These are phyloP conservation scores for Haberlea rhodopensis DNA, from an alignment of 257 asterid species.

Conservation along the genomic window DNA sequence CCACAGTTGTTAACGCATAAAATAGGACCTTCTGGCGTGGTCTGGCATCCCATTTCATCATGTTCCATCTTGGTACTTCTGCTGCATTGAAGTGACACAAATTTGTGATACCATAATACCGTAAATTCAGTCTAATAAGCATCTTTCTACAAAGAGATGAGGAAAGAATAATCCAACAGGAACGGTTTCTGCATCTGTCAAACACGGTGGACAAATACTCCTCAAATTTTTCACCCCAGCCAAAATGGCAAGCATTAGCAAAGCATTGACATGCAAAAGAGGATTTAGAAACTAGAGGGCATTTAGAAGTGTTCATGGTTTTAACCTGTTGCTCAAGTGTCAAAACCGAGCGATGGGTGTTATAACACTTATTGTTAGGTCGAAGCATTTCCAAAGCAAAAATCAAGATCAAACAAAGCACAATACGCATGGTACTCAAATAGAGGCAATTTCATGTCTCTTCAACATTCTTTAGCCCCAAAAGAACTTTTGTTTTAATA, in stretches of 20 bases:
- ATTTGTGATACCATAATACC: not conserved
- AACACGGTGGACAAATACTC: not conserved
- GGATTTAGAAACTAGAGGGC: too few relatives aligned
- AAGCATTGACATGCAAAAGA: too few relatives aligned
- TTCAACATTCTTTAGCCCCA: not conserved
- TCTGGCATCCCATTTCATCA: constrained; percentile 55
- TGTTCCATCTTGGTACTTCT: constrained; percentile 43
- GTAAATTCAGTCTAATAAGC: not conserved
- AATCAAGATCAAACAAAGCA: not conserved
- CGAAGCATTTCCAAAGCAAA: not conserved
- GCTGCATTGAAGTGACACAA: constrained; percentile 16
- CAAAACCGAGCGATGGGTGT: too few relatives aligned
- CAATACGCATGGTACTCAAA: not conserved
- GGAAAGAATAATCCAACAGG: not conserved
- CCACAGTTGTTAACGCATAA: constrained; percentile 61
- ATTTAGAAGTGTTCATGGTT: too few relatives aligned
- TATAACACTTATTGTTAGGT: constrained; percentile 1
- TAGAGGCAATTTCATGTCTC: not conserved
- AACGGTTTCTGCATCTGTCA: not conserved
- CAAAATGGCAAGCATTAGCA: too few relatives aligned
- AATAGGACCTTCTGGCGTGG: constrained; percentile 51
- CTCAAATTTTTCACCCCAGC: not conserved
- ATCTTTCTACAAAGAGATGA: not conserved
- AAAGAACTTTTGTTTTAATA: not conserved
- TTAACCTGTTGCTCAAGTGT: too few relatives aligned